These are phyloP conservation scores for Knufia fluminis DNA, from an alignment of 2,329 filamentous ascomycete species.

Conservation along the genomic window DNA sequence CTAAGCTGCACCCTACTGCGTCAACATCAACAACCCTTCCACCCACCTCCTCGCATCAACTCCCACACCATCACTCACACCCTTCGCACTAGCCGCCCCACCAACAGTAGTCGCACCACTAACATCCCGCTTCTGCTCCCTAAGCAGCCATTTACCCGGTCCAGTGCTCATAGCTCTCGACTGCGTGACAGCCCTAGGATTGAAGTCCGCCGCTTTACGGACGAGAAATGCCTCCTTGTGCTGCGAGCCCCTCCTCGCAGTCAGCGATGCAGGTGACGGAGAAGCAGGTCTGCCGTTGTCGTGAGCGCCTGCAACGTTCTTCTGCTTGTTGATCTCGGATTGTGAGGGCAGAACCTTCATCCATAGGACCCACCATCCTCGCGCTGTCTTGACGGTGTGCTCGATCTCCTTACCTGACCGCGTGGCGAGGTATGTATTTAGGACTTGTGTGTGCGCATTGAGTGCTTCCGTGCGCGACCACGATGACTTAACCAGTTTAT, in stretches of 20 bases:
- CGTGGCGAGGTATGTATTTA: constrained; percentile 48
- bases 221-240: constrained; percentile 38
- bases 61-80: constrained; percentile 34
- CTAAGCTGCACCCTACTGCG: too few species aligned
- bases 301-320: background rate
- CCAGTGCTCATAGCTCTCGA: constrained; percentile 21
- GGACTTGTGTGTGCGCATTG: constrained; percentile 51
- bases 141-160: constrained; percentile 24
- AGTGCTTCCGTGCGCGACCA: constrained; percentile 46
- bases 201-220: constrained; percentile 35
- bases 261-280: background rate
- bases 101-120: constrained; percentile 16
- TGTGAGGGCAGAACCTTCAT: constrained; percentile 33
- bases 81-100: constrained; percentile 15
- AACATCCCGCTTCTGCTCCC: constrained; percentile 25
- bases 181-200: constrained; percentile 22
- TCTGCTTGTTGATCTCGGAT: constrained; percentile 7
- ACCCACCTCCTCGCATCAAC: constrained; percentile 40
- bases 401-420: constrained; percentile 44
- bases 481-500: constrained; percentile 13
- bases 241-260: background rate
- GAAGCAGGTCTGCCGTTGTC: background rate
- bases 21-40: constrained; percentile 37
- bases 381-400: constrained; percentile 51
- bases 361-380: constrained; percentile 62